phyloP scores from a whole-genome alignment of 2,329 filamentous ascomycete species.

The Ceratocystis lukuohia region DNA sequence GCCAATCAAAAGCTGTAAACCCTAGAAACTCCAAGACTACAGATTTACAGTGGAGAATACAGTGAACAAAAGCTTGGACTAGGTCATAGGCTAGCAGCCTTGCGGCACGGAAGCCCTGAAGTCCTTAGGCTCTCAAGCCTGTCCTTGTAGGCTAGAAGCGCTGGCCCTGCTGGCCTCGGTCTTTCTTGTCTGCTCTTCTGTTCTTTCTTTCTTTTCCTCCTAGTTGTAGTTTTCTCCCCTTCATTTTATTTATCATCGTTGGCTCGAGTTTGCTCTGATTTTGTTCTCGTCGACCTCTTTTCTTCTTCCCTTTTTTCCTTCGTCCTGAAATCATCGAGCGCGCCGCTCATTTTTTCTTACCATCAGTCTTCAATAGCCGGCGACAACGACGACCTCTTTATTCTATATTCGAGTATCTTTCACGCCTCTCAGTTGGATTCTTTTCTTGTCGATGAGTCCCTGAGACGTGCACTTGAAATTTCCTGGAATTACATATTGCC shows the following conservation, averaged over 20 bases:
- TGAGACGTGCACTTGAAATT: neutral
- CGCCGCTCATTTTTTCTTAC: neutral
- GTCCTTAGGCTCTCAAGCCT: neutral
- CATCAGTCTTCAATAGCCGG: neutral
- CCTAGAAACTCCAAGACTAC: too few species aligned
- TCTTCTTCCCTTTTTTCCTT: neutral
- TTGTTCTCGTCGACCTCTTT: neutral
- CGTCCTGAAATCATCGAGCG: neutral
- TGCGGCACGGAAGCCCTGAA: neutral
- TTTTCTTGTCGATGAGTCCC: neutral
- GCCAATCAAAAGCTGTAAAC: neutral
- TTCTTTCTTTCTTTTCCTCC: neutral
- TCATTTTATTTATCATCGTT: neutral
- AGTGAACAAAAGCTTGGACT: neutral
- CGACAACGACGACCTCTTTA: slow-evolving; percentile 1
- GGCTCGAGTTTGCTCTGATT: neutral
- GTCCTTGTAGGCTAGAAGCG: neutral
- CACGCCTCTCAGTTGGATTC: neutral
- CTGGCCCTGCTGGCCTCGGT: neutral
- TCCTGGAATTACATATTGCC: neutral
- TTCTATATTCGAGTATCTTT: slow-evolving; percentile 3
- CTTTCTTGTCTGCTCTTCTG: neutral
- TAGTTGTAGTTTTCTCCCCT: neutral
- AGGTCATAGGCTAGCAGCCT: neutral
- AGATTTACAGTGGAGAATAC: neutral